Evolutionary conservation across 169 alveolate species (phyloP).

Genomic region (Cytauxzoon felis): DNA sequence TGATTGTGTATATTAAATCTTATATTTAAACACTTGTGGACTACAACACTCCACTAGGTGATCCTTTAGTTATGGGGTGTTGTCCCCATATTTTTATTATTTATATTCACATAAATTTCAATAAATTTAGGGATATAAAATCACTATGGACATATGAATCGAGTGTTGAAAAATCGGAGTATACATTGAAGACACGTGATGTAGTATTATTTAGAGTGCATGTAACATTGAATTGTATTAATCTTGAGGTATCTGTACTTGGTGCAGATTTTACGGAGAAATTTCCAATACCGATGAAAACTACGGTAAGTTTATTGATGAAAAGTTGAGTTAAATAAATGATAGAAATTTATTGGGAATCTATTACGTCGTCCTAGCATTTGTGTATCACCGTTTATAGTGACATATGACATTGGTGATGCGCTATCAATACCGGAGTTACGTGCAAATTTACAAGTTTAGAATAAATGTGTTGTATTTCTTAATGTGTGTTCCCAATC

Average conservation of each 20-base stretch:
- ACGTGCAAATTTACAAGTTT: constrained; percentile 11
- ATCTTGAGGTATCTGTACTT: constrained; percentile 13
- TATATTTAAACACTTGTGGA: no score
- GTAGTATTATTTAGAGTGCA: constrained; percentile 11
- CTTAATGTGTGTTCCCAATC: constrained; percentile 48
- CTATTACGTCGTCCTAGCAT: constrained; percentile 26
- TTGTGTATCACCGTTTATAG: constrained; percentile 43
- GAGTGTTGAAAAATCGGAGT: not conserved
- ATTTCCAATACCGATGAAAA: constrained; percentile 14
- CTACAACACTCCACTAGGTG: no score
- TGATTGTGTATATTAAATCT: no score
- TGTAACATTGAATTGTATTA: constrained; percentile 30
- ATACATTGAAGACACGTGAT: constrained; percentile 28
- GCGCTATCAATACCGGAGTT: constrained; percentile 53
- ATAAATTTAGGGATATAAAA: constrained; percentile 12
- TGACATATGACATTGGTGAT: constrained; percentile 45
- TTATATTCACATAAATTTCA: not conserved
- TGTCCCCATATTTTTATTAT: not conserved
- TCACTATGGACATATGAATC: constrained; percentile 47
- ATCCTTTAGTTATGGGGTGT: no score
- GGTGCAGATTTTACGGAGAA: constrained; percentile 12
- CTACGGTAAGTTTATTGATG: not conserved
- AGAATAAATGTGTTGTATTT: not conserved
- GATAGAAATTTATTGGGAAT: constrained; percentile 26
- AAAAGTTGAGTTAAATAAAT: no score